Evolutionary conservation across 192 early-diverging fungal species (phyloP).

Genomic region (Dissophora ornata): DNA sequence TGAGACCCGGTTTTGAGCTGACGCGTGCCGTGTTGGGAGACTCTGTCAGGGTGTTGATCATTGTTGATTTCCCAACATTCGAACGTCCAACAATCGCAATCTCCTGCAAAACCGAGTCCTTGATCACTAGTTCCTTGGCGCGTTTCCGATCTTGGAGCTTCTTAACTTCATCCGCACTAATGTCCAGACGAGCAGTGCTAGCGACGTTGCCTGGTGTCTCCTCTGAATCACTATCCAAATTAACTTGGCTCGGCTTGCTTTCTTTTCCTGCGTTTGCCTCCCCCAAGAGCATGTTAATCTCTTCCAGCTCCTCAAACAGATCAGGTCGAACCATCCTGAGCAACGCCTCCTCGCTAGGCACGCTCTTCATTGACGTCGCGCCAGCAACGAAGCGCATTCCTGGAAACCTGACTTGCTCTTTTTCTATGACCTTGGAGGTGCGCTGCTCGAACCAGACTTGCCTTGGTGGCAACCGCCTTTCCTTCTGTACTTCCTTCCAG

Average conservation of each 20-base stretch:
- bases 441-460: constrained; percentile 49
- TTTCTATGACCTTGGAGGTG: constrained; percentile 35
- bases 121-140: constrained; percentile 28
- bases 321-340: constrained; percentile 35
- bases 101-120: constrained; percentile 32
- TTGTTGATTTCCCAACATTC: constrained; percentile 85
- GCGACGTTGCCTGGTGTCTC: too few species aligned
- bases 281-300: constrained; percentile 11
- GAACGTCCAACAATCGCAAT: constrained; percentile 69
- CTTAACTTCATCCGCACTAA: constrained; percentile 21
- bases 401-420: constrained; percentile 46
- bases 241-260: neutral
- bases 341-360: constrained; percentile 20
- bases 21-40: constrained; percentile 68
- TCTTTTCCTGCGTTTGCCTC: neutral
- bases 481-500: constrained; percentile 27
- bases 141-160: constrained; percentile 11
- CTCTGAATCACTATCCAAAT: neutral
- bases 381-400: constrained; percentile 42
- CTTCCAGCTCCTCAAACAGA: constrained; percentile 38
- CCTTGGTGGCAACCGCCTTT: constrained; percentile 27
- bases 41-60: constrained; percentile 75
- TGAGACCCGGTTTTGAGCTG: constrained; percentile 79
- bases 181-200: neutral
- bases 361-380: constrained; percentile 25